A percentile compares a stretch with the other conserved stretches of the same genome.
Conservation (phyloP, 805 yeast species). For the Lachancea lanzarotensis region DNA sequence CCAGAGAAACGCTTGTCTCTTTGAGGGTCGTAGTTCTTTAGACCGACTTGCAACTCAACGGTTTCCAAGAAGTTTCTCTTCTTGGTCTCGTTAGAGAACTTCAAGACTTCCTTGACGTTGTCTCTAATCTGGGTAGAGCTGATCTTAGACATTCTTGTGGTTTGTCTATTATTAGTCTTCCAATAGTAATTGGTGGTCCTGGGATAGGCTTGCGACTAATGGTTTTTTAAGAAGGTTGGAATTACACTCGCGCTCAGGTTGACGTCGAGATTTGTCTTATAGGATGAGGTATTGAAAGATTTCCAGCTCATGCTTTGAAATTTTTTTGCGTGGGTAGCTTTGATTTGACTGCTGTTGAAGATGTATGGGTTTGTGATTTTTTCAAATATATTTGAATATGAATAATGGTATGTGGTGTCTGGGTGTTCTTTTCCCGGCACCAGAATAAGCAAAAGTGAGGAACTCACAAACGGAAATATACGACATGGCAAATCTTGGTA, state of each 20-base stretch:
- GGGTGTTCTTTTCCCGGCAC: too few relatives aligned
- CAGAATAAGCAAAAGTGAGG: too few relatives aligned
- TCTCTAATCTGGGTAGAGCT: constrained; percentile 92
- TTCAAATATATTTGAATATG: constrained; percentile 2
- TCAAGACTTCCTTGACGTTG: constrained; percentile 86
- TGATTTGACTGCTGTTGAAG: neutral
- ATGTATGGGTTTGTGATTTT: neutral
- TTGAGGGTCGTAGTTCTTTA: constrained; percentile 99
- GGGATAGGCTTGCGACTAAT: constrained; percentile 42
- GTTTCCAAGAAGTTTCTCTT: constrained; percentile 99
- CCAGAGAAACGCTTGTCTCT: constrained; percentile 99
- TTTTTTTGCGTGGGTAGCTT: neutral
- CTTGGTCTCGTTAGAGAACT: constrained; percentile 88
- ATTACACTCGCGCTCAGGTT: too few relatives aligned
- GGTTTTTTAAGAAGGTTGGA: neutral
- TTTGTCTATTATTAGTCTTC: constrained; percentile 50
- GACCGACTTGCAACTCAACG: constrained; percentile 98
- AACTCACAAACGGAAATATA: too few relatives aligned
- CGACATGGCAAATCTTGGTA: too few relatives aligned
- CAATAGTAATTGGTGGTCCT: constrained; percentile 56
- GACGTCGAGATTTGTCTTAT: neutral
- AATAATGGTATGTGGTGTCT: neutral
- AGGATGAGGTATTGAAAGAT: neutral
- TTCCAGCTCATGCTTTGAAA: neutral
- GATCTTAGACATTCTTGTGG: constrained; percentile 70